Conservation (phyloP, 345 rosid species). For the Pistacia vera region DNA sequence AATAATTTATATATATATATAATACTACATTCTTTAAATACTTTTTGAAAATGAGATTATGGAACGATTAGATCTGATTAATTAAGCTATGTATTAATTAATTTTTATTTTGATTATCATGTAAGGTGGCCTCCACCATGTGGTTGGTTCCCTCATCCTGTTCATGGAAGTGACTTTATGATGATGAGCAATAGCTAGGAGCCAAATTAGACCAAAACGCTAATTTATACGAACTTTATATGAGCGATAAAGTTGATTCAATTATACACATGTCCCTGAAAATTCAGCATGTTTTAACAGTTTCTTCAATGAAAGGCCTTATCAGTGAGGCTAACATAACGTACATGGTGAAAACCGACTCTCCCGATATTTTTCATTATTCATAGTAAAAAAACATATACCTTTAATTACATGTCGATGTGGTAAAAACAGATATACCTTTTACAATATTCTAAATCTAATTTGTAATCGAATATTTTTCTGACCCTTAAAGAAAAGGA, state of each 20-base stretch:
- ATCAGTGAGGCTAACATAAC: background rate
- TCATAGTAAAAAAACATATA: too few relatives aligned
- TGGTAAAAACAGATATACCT: too few relatives aligned
- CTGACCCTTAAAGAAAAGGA: background rate
- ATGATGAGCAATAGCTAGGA: background rate
- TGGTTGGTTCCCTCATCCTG: background rate
- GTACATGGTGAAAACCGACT: too few relatives aligned
- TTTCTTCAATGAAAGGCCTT: background rate
- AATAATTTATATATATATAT: too few relatives aligned
- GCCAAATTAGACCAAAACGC: background rate
- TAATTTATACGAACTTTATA: background rate
- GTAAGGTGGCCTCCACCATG: background rate
- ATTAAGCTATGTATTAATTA: too few relatives aligned
- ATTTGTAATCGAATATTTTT: too few relatives aligned
- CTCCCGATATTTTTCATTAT: too few relatives aligned
- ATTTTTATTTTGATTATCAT: background rate
- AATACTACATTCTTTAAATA: too few relatives aligned
- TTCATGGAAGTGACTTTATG: slow-evolving; percentile 12
- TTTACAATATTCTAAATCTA: too few relatives aligned
- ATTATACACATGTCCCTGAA: background rate
- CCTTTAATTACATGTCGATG: too few relatives aligned
- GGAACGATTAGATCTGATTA: too few relatives aligned
- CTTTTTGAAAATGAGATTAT: too few relatives aligned
- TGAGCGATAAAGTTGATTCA: background rate
- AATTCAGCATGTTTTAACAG: background rate